These are phyloP conservation scores for Lotmaria passim DNA, from an alignment of 208 protist species.

Conservation along the genomic window DNA sequence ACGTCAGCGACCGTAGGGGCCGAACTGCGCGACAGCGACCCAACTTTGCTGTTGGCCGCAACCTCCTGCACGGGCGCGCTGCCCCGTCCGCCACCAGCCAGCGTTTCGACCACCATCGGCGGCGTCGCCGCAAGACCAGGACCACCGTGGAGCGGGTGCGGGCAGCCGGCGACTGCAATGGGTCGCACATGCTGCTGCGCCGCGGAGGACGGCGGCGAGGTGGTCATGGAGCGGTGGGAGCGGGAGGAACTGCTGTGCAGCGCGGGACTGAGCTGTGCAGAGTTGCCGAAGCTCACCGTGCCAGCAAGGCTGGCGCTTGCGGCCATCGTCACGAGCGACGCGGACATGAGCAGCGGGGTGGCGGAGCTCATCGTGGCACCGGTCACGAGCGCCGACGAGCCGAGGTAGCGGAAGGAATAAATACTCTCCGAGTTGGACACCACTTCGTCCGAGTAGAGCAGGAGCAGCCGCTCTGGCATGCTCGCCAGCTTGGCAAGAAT, in stretches of 20 bases:
- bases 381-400: constrained; percentile 46
- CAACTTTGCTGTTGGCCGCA: constrained; percentile 24
- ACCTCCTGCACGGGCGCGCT: neutral
- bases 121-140: neutral
- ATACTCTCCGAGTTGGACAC: constrained; percentile 74
- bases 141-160: neutral
- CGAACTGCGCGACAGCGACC: constrained; percentile 15
- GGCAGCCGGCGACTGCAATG: neutral
- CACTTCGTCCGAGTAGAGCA: constrained; percentile 73
- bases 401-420: constrained; percentile 85
- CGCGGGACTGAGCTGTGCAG: neutral
- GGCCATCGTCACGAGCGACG: constrained; percentile 24
- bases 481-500: constrained; percentile 68
- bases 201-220: neutral
- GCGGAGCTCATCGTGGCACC: constrained; percentile 49
- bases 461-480: constrained; percentile 55
- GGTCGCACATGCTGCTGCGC: neutral
- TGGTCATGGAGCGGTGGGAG: constrained; percentile 5
- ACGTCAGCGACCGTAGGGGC: constrained; percentile 22
- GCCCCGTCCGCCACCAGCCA: neutral
- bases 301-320: constrained; percentile 5
- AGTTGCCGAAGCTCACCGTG: neutral
- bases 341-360: constrained; percentile 37
- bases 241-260: constrained; percentile 4
- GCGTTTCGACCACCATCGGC: neutral